Base-by-base conservation (phyloP, 305 asterid species). In the Fraxinus albicans region DNA sequence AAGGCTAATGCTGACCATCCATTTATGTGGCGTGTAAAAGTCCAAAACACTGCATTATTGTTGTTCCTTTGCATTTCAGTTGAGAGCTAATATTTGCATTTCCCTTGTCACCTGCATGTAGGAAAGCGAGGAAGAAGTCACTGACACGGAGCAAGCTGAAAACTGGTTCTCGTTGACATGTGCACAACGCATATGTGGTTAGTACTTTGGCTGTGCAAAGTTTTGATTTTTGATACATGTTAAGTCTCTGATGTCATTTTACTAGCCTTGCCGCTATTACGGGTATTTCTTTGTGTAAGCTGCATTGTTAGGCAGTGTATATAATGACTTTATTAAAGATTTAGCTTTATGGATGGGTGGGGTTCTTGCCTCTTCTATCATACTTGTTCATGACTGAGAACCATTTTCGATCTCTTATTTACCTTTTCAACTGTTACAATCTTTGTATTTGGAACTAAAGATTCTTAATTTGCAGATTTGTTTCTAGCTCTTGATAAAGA, bases 121-220 rank as follows among this genome's bases (percentile, higher is more conserved):
- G 93, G 93, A 90, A 88, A 88, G 88, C 29, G 93, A 88, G 83
- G 93, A 90, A 79, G 93, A 90, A 84, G 93, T 87, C 36, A 88
- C 91, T 74, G 90, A 90, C 78, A 86, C 91, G 25, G 91, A 90
- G 70, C 93, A 90, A 83, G 91, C 91, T 80, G 93, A 90, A 84
- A 90, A 90, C 82, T 90, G 91, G 93, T 90, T 90, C 55, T 90
- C 93, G 31, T 77, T 90, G 76, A 85, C 93, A 44, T 90, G 91
- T 84, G 91, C 93, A 73, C 93, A 90, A 82, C 91, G 93, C 77
- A 90, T 90, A 76, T 90, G 93, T 63, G 93, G 91, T 88, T 76
- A 82, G 90, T 77, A 72, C 42, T 81, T 69, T 44, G 8, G 75
- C 77, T 74, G 44, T 77, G 82, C 31, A 47, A 25, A 53, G 29